A percentile compares a stretch with the other conserved stretches of the same genome.
These are phyloP conservation scores for Hymenoscyphus albidus DNA, from an alignment of 2,329 filamentous ascomycete species.

Conservation along the genomic window DNA sequence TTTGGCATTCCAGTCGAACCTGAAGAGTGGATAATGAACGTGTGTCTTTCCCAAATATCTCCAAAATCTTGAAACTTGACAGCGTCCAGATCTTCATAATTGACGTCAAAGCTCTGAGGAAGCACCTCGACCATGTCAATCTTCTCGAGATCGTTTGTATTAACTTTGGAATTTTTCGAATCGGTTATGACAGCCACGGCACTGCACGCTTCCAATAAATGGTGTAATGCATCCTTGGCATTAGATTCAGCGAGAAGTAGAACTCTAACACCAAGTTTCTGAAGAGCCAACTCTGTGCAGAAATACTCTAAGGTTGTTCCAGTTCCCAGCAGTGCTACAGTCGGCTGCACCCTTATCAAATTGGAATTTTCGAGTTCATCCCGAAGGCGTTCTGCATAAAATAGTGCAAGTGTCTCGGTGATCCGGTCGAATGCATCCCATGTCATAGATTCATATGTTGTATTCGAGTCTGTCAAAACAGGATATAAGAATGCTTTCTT, in stretches of 20 bases:
- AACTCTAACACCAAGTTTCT: constrained; percentile 33
- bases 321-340: constrained; percentile 31
- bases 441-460: constrained; percentile 26
- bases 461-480: constrained; percentile 15
- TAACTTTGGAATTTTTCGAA: constrained; percentile 20
- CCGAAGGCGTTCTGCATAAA: constrained; percentile 26
- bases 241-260: constrained; percentile 34
- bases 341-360: constrained; percentile 28
- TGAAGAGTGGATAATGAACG: constrained; percentile 34
- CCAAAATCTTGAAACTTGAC: constrained; percentile 30
- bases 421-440: constrained; percentile 31
- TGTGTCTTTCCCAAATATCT: constrained; percentile 34
- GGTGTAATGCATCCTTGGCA: constrained; percentile 28
- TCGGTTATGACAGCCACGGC: constrained; percentile 33
- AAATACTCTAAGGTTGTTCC: constrained; percentile 34
- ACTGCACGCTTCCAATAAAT: constrained; percentile 30
- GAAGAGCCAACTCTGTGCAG: constrained; percentile 33
- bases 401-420: constrained; percentile 27
- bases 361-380: constrained; percentile 29
- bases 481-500: constrained; percentile 33
- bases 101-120: constrained; percentile 10
- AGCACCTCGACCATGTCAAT: constrained; percentile 26
- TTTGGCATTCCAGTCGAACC: constrained; percentile 35
- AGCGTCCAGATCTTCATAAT: constrained; percentile 21
- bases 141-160: constrained; percentile 25